phyloP scores from a whole-genome alignment of 2,329 filamentous ascomycete genomes.

The Pseudocercospora crystallina region DNA sequence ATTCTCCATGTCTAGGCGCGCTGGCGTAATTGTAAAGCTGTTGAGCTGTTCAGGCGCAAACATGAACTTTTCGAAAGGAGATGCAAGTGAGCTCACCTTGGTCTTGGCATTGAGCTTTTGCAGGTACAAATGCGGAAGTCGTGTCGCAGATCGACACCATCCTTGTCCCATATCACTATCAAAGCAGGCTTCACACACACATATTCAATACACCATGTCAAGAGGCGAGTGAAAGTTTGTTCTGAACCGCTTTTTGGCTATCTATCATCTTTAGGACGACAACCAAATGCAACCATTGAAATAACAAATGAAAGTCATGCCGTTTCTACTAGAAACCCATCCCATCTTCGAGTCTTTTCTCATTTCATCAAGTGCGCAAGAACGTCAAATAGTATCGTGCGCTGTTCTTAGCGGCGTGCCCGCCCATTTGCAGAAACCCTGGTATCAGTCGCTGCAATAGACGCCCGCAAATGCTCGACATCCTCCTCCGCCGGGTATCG shows the following conservation, averaged over 20 bases:
- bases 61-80: not conserved
- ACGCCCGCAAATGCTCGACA: slow-evolving; percentile 24
- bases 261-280: slow-evolving; percentile 17
- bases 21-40: too few relatives aligned
- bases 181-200: too few relatives aligned
- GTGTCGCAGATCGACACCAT: too few relatives aligned
- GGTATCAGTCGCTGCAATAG: slow-evolving; percentile 18
- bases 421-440: slow-evolving; percentile 15
- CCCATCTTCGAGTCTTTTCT: slow-evolving; percentile 10
- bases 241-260: slow-evolving; percentile 20
- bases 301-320: slow-evolving; percentile 27
- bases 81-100: not conserved
- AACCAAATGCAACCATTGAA: slow-evolving; percentile 19
- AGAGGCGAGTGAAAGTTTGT: slow-evolving; percentile 1
- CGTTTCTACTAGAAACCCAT: slow-evolving; percentile 9
- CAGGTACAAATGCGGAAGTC: too few relatives aligned
- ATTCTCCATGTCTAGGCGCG: slow-evolving; percentile 1
- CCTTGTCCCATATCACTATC: too few relatives aligned
- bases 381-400: too few relatives aligned
- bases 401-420: slow-evolving; percentile 14
- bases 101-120: too few relatives aligned
- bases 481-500: slow-evolving; percentile 15
- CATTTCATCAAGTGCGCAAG: slow-evolving; percentile 12
- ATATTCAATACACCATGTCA: too few relatives aligned
- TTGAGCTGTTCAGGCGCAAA: not conserved